phyloP scores from a whole-genome alignment of 225 moss, liverwort and hornwort genomes.

The Pleurozium schreberi region DNA sequence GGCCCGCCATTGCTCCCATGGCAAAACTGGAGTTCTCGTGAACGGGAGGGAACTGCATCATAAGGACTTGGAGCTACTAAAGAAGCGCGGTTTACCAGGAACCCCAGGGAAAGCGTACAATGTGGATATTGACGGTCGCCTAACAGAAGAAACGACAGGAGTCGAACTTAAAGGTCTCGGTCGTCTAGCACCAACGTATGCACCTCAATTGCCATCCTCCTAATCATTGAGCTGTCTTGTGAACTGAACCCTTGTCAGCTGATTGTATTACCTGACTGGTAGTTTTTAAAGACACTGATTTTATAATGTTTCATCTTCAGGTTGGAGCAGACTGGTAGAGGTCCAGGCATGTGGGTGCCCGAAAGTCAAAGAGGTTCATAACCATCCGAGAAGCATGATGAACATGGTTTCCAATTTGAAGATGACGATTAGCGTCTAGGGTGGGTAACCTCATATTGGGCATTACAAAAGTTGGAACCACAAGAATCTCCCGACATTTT shows the following conservation, averaged over 20 bases:
- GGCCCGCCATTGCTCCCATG: conserved; percentile 74
- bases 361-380: conserved; percentile 37
- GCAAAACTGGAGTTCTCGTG: conserved; percentile 78
- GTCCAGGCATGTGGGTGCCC: conserved; percentile 64
- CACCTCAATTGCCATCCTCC: neutral
- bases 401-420: neutral
- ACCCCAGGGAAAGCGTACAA: conserved; percentile 60
- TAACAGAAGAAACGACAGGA: conserved; percentile 51
- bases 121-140: conserved; percentile 83
- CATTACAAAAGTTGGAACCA: neutral
- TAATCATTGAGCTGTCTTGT: neutral
- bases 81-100: conserved; percentile 71
- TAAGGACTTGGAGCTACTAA: conserved; percentile 61
- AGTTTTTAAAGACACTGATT: neutral
- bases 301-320: conserved; percentile 20
- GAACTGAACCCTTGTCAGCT: neutral
- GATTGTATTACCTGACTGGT: neutral
- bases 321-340: conserved; percentile 66
- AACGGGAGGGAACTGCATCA: conserved; percentile 93
- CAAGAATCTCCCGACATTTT: neutral
- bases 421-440: conserved; percentile 2
- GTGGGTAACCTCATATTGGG: neutral
- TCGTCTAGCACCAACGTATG: conserved; percentile 91
- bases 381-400: neutral
- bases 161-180: conserved; percentile 66